Base-by-base conservation (phyloP, 208 protist genomes). In the Perkinsela sp. region DNA sequence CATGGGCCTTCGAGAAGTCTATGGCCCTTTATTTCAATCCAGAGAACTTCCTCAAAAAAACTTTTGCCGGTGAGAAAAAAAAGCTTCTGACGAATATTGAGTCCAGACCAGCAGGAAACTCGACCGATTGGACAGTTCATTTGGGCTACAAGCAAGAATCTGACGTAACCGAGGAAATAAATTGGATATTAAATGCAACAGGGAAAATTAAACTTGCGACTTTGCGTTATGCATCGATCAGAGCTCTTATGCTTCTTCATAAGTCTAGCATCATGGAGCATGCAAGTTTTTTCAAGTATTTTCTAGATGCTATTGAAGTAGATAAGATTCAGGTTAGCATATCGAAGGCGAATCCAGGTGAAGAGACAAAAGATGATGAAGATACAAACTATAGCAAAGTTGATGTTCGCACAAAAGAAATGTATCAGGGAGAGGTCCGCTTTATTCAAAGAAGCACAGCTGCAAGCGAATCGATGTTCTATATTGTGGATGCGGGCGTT, bases 371-470 rank as follows among this genome's bases (percentile, higher is more conserved):
- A n/a, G n/a, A n/a, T n/a, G n/a, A n/a, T n/a, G n/a, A n/a, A n/a
- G n/a, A n/a, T n/a, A n/a, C n/a, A n/a, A n/a, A n/a, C n/a, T n/a
- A n/a, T n/a, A n/a, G n/a, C n/a, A n/a, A n/a, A n/a, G n/a, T n/a
- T n/a, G 40, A 57, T n/a, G 13, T 57, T 57, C 13, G 22, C 40
- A 22, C 22, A 22, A 57, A 57, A 57, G 6, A 6, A 57, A 57
- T 57, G 40, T 57, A 57, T 57, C 6, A 57, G 22, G 40, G 40
- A 6, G 40, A 57, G 22, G 40, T 57, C 6, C 6, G 22, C 40
- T 57, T n/a, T 57, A 57, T 57, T 57, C 22, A 22, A n/a, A 57
- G 40, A 57, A 57, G 40, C 40, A 57, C 40, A 57, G 40, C 40
- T n/a, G 6, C 40, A 57, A 6, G 22, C 6, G 40, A 57, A 22